A percentile compares a stretch with the other conserved stretches of the same genome.
phyloP scores from a whole-genome alignment of 805 yeast species.

The Lipomyces orientalis region DNA sequence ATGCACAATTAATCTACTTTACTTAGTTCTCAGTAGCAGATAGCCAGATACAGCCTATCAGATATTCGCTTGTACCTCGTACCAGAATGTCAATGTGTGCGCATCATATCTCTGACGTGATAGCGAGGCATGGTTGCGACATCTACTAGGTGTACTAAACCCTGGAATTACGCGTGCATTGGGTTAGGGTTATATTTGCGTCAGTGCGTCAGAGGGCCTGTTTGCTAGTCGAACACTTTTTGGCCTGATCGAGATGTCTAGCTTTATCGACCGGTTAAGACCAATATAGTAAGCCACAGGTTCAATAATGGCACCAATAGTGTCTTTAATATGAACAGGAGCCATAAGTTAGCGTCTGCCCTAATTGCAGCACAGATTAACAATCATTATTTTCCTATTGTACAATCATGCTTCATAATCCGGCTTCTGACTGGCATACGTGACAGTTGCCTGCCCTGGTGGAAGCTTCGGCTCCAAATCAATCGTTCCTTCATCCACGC shows the following conservation, averaged over 20 bases:
- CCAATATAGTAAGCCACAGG: not conserved
- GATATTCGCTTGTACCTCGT: not conserved
- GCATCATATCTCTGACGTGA: not conserved
- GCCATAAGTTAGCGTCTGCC: not conserved
- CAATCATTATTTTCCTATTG: not conserved
- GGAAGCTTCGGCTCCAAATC: constrained; percentile 23
- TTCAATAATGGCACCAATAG: not conserved
- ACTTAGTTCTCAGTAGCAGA: too few relatives aligned
- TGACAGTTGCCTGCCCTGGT: constrained; percentile 27
- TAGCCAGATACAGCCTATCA: too few relatives aligned
- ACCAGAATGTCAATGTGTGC: not conserved
- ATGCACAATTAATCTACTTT: not conserved
- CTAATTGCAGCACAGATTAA: not conserved
- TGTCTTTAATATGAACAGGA: not conserved
- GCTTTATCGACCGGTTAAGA: too few relatives aligned
- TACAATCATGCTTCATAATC: constrained; percentile 27
- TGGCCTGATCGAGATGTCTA: too few relatives aligned
- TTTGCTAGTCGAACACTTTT: not conserved
- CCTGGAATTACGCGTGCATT: not conserved
- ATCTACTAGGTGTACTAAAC: not conserved
- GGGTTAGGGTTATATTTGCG: not conserved
- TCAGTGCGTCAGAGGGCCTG: not conserved
- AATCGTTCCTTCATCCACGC: not conserved
- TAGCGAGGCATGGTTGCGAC: not conserved
- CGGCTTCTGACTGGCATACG: constrained; percentile 31